Conservation (phyloP, 164 flowering plant species). For the Berberis thunbergii region DNA sequence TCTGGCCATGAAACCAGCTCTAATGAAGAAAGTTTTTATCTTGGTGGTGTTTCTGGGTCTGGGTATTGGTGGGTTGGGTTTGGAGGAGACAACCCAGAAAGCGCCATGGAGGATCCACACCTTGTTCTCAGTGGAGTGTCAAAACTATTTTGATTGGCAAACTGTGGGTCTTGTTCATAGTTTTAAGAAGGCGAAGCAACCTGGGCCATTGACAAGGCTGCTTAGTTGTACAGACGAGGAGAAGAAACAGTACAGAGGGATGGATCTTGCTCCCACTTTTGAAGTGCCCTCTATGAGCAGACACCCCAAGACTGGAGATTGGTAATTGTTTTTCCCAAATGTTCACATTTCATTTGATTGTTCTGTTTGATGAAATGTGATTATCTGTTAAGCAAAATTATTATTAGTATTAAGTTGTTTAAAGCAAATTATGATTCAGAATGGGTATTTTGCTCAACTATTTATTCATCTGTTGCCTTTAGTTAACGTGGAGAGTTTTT, state of each 20-base stretch:
- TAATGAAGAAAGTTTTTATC: constrained; percentile 26
- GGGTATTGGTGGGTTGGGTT: constrained; percentile 12
- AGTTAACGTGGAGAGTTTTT: no score
- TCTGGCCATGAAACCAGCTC: constrained; percentile 13
- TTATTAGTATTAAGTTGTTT: background rate
- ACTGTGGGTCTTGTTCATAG: constrained; percentile 94
- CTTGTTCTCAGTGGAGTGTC: constrained; percentile 93
- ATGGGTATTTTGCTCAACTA: no score
- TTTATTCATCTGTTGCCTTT: no score
- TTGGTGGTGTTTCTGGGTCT: constrained; percentile 11
- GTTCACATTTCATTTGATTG: background rate
- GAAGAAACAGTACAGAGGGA: constrained; percentile 71
- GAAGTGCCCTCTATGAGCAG: constrained; percentile 97
- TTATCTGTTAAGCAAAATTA: background rate
- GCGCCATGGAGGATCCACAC: constrained; percentile 89
- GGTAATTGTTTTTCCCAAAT: constrained; percentile 28
- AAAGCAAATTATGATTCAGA: no score
- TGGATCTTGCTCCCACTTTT: constrained; percentile 86
- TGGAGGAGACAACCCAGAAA: constrained; percentile 15
- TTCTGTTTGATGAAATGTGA: background rate
- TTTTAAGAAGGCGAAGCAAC: constrained; percentile 74
- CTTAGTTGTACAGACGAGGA: constrained; percentile 95
- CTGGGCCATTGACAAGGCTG: constrained; percentile 82
- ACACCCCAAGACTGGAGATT: constrained; percentile 93
- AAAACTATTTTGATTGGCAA: constrained; percentile 97